Evolutionary conservation across 805 yeast genomes (phyloP), one percentile per base, ranked within the genome.

Genomic region (Zygoascus flipseniorum): DNA sequence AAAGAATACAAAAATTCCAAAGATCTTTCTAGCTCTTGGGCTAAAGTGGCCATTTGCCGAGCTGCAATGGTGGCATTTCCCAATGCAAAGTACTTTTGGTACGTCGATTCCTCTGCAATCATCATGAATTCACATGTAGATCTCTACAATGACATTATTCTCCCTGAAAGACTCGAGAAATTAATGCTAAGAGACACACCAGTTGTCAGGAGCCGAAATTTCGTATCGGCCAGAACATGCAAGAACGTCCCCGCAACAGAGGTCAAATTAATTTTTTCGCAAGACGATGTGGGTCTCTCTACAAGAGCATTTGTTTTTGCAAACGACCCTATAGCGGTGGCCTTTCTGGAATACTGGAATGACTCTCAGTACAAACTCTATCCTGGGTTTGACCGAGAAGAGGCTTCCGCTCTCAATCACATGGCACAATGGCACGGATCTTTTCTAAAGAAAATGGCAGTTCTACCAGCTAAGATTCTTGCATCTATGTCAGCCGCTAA

Each of bases 1-100:
- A 42, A 53, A 39, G 56, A 57, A 16, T 58, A 63, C 42, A 60
- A 56, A 37, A 60, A 57, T 16, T 52, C 62, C 14, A 43, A 51
- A 44, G 54, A 56, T 52, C 57, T 57, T 42, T 28, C 46, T 16
- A 32, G 56, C 31, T 58, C 80, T 31, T 86, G 95, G 93, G 77
- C 81, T 32, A 80, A 83, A 58, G 63, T 83, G 31, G 77, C 79
- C 53, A 67, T 83, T 43, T 67, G 88, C 65, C 77, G 95, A 56
- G 93, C 90, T 44, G 97, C 98, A n/a, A 82, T 92, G 84, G 80
- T 79, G 66, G 93, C 96, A 0, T 89, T 89, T 73, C 98, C 98
- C 1, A 74, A 83, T 48, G 86, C 97, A n/a, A 81, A 87, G 66
- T 85, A 88, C 75, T 83, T 90, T 64, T 87, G 97, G 93, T 90